Percentiles rank a stretch among this genome's conserved stretches.
These are phyloP conservation scores for Tardiomyces digboiensis DNA, from an alignment of 1,139 yeast species.

Conservation along the genomic window DNA sequence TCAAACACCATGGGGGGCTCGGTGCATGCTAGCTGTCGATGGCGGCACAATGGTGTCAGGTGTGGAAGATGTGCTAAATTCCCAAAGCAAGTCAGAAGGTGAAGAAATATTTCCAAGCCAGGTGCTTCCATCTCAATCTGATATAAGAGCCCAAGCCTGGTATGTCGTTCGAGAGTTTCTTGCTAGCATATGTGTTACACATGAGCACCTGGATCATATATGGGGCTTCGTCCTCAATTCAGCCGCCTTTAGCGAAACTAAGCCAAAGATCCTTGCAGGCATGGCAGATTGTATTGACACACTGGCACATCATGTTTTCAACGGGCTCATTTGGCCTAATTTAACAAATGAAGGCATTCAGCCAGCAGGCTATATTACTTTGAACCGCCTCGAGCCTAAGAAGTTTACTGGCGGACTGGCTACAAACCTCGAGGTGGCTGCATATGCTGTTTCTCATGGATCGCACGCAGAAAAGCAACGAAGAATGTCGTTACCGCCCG, in stretches of 20 bases:
- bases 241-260: conserved; percentile 39
- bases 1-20: conserved; percentile 26
- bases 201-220: conserved; percentile 80
- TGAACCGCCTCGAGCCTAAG: conserved; percentile 13
- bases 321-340: conserved; percentile 77
- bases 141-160: conserved; percentile 23
- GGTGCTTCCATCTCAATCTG: neutral
- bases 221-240: conserved; percentile 61
- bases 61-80: conserved; percentile 45
- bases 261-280: conserved; percentile 43
- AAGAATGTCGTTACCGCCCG: neutral
- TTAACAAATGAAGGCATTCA: conserved; percentile 33
- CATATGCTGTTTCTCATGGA: neutral
- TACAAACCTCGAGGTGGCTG: neutral
- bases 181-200: conserved; percentile 53
- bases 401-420: conserved; percentile 4
- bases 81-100: neutral
- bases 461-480: conserved; percentile 3
- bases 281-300: conserved; percentile 42
- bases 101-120: neutral
- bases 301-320: conserved; percentile 50
- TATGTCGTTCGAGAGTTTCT: conserved; percentile 24
- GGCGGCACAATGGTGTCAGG: conserved; percentile 69
- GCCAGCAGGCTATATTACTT: conserved; percentile 18
- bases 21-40: conserved; percentile 50